Percentiles rank a stretch among this genome's conserved stretches.
Evolutionary conservation across 2,329 filamentous ascomycete genomes (phyloP).

Genomic region (Hypomyces perniciosus): DNA sequence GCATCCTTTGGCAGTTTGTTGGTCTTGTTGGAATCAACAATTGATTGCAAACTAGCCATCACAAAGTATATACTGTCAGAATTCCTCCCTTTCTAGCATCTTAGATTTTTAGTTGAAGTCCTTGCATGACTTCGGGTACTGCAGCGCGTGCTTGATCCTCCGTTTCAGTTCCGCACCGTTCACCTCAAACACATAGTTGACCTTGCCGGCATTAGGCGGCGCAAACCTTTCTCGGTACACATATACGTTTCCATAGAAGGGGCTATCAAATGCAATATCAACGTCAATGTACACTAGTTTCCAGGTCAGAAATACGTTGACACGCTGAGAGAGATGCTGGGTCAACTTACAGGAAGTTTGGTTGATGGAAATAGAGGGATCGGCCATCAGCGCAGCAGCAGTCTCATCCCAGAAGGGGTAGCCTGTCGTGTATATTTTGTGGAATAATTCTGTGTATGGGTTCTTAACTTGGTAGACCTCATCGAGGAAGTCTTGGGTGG

Average conservation of each 20-base stretch:
- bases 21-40: no score
- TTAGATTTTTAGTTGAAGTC: slow-evolving; percentile 24
- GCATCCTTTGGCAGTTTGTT: no score
- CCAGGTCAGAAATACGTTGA: not conserved
- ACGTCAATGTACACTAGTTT: slow-evolving; percentile 4
- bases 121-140: not conserved
- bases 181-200: not conserved
- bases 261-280: slow-evolving; percentile 3
- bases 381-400: not conserved
- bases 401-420: slow-evolving; percentile 8
- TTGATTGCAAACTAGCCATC: no score
- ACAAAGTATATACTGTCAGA: no score
- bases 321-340: not conserved
- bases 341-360: not conserved
- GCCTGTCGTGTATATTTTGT: not conserved
- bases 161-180: not conserved
- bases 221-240: not conserved
- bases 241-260: slow-evolving; percentile 3
- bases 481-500: slow-evolving; percentile 25
- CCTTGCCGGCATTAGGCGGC: not conserved
- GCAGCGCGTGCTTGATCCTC: not conserved
- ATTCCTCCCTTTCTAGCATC: no score
- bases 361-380: slow-evolving; percentile 4
- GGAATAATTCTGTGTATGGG: slow-evolving; percentile 5
- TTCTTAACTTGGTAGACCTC: not conserved